phyloP scores from a whole-genome alignment of 306 rosid genomes.

The Malus orientalis region DNA sequence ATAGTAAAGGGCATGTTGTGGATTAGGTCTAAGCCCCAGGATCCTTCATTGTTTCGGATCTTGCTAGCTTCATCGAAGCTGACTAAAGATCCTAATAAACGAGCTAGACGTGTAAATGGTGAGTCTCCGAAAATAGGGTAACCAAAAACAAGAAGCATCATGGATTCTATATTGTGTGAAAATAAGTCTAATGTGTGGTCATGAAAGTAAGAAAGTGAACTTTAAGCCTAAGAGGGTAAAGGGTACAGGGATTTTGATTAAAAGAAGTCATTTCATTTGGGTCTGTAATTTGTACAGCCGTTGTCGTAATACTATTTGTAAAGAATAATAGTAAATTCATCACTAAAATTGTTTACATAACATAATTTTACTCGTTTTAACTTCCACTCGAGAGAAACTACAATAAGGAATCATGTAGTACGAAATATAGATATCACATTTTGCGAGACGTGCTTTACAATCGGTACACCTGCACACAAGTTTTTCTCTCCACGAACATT shows the following conservation, averaged over 20 bases:
- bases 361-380: neutral
- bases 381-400: too few relatives aligned
- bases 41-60: neutral
- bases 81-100: constrained; percentile 4
- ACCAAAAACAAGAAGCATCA: neutral
- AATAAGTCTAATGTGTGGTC: constrained; percentile 2
- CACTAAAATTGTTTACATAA: neutral
- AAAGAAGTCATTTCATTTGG: neutral
- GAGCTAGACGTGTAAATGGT: too few relatives aligned
- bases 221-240: neutral
- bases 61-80: neutral
- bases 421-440: too few relatives aligned
- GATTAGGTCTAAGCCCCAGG: neutral
- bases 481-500: too few relatives aligned
- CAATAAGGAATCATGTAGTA: too few relatives aligned
- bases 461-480: too few relatives aligned
- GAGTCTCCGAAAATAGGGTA: neutral
- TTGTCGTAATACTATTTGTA: constrained; percentile 1
- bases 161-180: neutral
- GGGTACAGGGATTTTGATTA: neutral
- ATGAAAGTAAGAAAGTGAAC: neutral
- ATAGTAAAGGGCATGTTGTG: neutral
- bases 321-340: neutral
- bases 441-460: too few relatives aligned
- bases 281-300: neutral